Evolutionary conservation across 768 basidiomycete species (phyloP), one percentile per base, ranked within the genome.

Genomic region (Pulveroboletus sp.): DNA sequence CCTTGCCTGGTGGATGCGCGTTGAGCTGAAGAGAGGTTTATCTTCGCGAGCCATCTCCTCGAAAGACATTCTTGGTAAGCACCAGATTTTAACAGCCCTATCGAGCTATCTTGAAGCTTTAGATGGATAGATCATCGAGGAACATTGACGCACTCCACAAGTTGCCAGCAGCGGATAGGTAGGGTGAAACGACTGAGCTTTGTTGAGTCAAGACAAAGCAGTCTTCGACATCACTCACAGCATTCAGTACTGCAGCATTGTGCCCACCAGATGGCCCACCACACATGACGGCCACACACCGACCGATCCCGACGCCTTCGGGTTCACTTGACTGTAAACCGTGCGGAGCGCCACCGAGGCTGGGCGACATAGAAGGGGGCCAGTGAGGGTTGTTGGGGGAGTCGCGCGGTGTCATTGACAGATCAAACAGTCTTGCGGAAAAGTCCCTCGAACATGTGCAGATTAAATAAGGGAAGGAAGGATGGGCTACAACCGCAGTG

Each of bases 201-300:
- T 35, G 42, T 27, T 49, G 18, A 56, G 51, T 30, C 42, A 46
- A 24, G 39, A 46, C 15, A 39, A 35, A 18, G 26, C 44, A 4
- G 15, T 43, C 15, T 27, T 35, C 2, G 17, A 47, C 17, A 26
- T 32, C 10, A 60, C 77, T 55, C 58, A 83, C 86, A 18, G 86
- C 84, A 43, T 74, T 75, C 1, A 86, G 65, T 15, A 90, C 85
- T 33, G 84, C 82, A 46, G 79, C 86, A 46, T 76, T 65, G 61
- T 90, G 88, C 0, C 88, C 88, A 5, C 85, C 88, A 30, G 86
- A 83, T 48, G 80, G 75, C 4, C 84, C 83, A 5, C 88, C 88
- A 53, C 79, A 76, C 14, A 90, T 69, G 14, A 90, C 75, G 10
- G 76, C 69, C 6, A 84, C 73, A 57, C 88, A 89, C 17, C 80